Evolutionary conservation across 169 alveolate species (phyloP).

Genomic region (Plasmodium gaboni): DNA sequence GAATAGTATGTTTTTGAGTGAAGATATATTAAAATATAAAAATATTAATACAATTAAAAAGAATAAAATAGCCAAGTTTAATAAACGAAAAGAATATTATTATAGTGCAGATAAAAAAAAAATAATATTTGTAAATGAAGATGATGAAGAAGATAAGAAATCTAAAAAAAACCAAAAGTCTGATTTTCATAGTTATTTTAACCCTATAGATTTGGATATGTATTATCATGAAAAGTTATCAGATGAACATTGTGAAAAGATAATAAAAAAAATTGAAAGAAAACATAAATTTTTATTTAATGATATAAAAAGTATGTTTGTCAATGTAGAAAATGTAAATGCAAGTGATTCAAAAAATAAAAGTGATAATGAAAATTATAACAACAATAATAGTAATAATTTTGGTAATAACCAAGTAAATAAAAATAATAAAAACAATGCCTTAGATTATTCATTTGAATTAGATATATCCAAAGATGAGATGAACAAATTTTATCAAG

Average conservation of each 20-base stretch:
- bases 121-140: conserved; percentile 22
- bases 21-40: conserved; percentile 25
- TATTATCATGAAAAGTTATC: conserved; percentile 45
- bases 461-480: conserved; percentile 25
- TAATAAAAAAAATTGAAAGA: conserved; percentile 41
- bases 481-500: conserved; percentile 28
- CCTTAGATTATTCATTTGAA: background rate
- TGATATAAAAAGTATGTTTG: conserved; percentile 25
- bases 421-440: background rate
- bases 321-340: background rate
- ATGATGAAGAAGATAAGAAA: conserved; percentile 11
- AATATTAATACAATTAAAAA: conserved; percentile 27
- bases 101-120: background rate
- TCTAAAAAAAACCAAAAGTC: conserved; percentile 19
- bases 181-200: conserved; percentile 39
- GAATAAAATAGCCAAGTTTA: conserved; percentile 15
- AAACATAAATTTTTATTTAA: conserved; percentile 29
- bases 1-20: conserved; percentile 37
- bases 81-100: conserved; percentile 38
- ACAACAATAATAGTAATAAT: background rate
- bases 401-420: background rate
- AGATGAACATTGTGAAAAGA: conserved; percentile 40
- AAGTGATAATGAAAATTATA: background rate
- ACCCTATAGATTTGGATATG: conserved; percentile 36
- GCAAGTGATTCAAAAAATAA: background rate